Percentiles rank a stretch among this genome's conserved stretches.
phyloP scores from a whole-genome alignment of 2,329 filamentous ascomycete genomes.

The Parascedosporium putredinis region DNA sequence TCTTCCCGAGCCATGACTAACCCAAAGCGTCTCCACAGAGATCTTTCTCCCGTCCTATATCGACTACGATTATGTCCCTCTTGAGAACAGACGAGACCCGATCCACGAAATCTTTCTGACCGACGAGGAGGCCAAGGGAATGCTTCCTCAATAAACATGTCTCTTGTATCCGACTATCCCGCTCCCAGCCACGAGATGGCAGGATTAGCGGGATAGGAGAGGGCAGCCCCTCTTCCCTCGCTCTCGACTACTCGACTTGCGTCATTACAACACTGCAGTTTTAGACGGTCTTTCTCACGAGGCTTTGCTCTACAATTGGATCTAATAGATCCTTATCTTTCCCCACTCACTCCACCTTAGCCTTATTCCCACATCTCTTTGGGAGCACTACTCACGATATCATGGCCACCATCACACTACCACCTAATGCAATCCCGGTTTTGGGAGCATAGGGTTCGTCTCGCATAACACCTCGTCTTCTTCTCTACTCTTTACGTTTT shows the following conservation, averaged over 20 bases:
- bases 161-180: no score
- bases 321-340: no score
- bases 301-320: neutral
- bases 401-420: no score
- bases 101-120: constrained; percentile 69
- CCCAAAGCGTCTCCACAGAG: constrained; percentile 33
- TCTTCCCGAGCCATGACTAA: neutral
- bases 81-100: constrained; percentile 66
- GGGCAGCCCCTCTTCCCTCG: neutral
- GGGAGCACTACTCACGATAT: no score
- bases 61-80: constrained; percentile 62
- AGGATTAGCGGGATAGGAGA: no score
- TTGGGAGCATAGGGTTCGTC: no score
- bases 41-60: constrained; percentile 73
- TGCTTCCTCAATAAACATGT: constrained; percentile 59
- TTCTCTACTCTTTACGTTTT: neutral
- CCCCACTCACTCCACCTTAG: no score
- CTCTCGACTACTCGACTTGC: neutral
- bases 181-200: no score
- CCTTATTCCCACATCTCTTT: neutral
- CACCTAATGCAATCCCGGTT: no score
- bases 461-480: no score
- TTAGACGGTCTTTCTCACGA: constrained; percentile 2
- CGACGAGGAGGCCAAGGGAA: constrained; percentile 62
- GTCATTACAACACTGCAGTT: neutral